These are phyloP conservation scores for Annona squamosa DNA, from an alignment of 164 flowering plant genomes.

Conservation along the genomic window DNA sequence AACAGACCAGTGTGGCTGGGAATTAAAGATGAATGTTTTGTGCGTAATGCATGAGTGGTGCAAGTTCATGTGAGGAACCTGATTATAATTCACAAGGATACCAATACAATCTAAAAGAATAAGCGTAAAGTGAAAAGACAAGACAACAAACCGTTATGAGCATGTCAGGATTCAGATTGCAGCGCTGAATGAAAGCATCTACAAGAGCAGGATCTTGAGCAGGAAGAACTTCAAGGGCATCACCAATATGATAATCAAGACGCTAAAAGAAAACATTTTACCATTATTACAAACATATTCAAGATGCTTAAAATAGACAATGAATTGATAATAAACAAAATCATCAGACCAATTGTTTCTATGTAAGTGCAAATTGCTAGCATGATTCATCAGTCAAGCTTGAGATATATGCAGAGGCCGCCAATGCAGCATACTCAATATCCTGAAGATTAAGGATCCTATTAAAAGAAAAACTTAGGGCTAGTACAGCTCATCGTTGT, in stretches of 20 bases:
- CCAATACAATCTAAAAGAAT: not conserved
- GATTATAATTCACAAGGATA: not conserved
- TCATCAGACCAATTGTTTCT: too few relatives aligned
- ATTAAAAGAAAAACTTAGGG: too few relatives aligned
- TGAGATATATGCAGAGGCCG: not conserved
- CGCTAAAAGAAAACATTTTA: conserved; percentile 30
- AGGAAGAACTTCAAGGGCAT: conserved; percentile 83
- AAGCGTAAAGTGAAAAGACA: not conserved
- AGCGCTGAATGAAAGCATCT: conserved; percentile 69
- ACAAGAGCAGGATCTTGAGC: conserved; percentile 60
- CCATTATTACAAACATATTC: too few relatives aligned
- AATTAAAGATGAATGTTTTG: too few relatives aligned
- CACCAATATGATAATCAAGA: conserved; percentile 74
- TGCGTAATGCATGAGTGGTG: too few relatives aligned
- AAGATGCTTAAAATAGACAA: not conserved
- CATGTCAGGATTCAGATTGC: conserved; percentile 71
- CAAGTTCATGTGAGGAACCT: too few relatives aligned
- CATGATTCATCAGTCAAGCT: not conserved
- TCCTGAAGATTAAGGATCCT: too few relatives aligned
- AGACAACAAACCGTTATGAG: conserved; percentile 54
- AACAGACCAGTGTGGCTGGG: too few relatives aligned
- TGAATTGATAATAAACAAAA: not conserved
- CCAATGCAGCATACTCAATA: not conserved
- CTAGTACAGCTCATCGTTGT: too few relatives aligned
- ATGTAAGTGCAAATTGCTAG: too few relatives aligned